Percentiles rank a stretch among this genome's conserved stretches.
Evolutionary conservation across 75 land plant species (phyloP).

Genomic region (Chamaecyparis obtusa): DNA sequence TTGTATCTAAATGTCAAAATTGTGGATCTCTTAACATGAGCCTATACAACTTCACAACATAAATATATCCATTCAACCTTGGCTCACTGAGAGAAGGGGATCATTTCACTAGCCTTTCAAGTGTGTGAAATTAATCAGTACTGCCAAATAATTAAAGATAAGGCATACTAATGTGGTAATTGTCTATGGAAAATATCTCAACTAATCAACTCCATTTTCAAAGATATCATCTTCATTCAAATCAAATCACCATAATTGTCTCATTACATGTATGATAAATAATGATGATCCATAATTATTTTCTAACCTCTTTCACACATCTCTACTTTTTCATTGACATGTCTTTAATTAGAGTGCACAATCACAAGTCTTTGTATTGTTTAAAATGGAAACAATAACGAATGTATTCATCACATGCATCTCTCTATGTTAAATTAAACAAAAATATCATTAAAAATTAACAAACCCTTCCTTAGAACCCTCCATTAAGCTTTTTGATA

Average conservation of each 20-base stretch:
- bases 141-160: conserved; percentile 49
- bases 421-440: too few relatives aligned
- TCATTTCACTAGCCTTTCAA: conserved; percentile 57
- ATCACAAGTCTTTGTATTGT: too few relatives aligned
- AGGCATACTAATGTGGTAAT: conserved; percentile 47
- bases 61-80: conserved; percentile 36
- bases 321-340: too few relatives aligned
- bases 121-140: conserved; percentile 42
- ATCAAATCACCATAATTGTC: conserved; percentile 60
- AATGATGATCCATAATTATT: too few relatives aligned
- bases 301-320: too few relatives aligned
- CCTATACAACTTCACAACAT: conserved; percentile 45
- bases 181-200: conserved; percentile 55
- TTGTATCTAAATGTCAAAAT: conserved; percentile 72
- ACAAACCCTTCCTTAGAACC: too few relatives aligned
- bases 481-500: too few relatives aligned
- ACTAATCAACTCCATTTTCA: conserved; percentile 67
- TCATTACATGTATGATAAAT: too few relatives aligned
- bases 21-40: conserved; percentile 60
- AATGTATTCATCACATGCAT: too few relatives aligned
- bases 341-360: too few relatives aligned
- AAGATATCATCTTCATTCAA: conserved; percentile 48
- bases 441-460: too few relatives aligned
- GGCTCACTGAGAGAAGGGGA: conserved; percentile 46
- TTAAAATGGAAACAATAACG: too few relatives aligned